Percentiles rank a stretch among this genome's conserved stretches.
These are phyloP conservation scores for Tuber calosporum DNA, from an alignment of 495 filamentous ascomycete genomes.

Conservation along the genomic window DNA sequence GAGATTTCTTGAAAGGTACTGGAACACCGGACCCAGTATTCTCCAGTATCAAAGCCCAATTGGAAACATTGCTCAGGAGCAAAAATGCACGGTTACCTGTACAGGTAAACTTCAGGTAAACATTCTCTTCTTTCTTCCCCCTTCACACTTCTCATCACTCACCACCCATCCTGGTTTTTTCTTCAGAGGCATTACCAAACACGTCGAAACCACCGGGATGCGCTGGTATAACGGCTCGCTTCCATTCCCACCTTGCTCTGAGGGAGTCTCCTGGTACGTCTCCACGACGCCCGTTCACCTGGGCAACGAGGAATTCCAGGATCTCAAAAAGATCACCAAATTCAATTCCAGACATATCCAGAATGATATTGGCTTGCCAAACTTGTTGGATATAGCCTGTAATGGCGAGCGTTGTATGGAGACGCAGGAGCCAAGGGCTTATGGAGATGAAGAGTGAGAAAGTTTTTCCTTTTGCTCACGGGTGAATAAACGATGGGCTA, in stretches of 20 bases:
- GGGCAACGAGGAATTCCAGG: slow-evolving; percentile 49
- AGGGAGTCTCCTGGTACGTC: slow-evolving; percentile 56
- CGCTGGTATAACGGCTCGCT: slow-evolving; percentile 55
- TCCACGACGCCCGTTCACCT: slow-evolving; percentile 50
- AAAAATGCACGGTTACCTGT: not conserved
- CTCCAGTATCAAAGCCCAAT: not conserved
- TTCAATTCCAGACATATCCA: slow-evolving; percentile 61
- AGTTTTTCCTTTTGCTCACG: not conserved
- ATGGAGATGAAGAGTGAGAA: not conserved
- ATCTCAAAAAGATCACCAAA: slow-evolving; percentile 53
- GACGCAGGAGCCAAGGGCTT: not conserved
- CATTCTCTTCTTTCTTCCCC: not conserved
- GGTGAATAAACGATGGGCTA: not conserved
- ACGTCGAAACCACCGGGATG: not conserved
- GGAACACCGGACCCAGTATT: not conserved
- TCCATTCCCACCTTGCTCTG: slow-evolving; percentile 62
- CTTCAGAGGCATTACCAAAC: slow-evolving; percentile 15
- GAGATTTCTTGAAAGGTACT: slow-evolving; percentile 45
- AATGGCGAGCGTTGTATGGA: not conserved
- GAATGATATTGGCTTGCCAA: slow-evolving; percentile 18
- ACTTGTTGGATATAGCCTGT: not conserved
- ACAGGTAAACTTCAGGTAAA: not conserved
- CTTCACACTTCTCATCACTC: not conserved
- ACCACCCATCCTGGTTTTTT: not conserved
- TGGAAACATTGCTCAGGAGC: not conserved